Base-by-base conservation (phyloP, 2,329 filamentous ascomycete genomes). In the Microdochium nivale region DNA sequence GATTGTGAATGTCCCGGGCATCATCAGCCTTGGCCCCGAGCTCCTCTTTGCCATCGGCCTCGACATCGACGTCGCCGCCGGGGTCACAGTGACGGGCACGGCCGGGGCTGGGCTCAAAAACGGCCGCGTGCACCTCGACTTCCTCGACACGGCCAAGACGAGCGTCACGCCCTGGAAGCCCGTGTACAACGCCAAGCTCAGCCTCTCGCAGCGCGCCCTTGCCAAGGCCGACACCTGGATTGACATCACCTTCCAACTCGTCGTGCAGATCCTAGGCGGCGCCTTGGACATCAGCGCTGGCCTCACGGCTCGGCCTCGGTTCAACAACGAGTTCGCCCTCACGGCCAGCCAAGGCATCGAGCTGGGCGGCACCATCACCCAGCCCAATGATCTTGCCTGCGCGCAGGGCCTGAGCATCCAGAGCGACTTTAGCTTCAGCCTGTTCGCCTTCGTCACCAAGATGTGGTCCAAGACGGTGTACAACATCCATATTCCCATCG, bases 171-270 rank as follows among this genome's bases (percentile, higher is more conserved):
- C 54, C 43, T 59, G 25, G 54, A 58, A 68, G 43, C 65, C 65
- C 1, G 58, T 69, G 16, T 68, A 68, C 54, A 54, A 53, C 3
- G 66, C 62, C 7, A 57, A 55, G 11, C 53, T 68, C n/a, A 56
- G 56, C 24, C 54, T 67, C 25, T 58, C 52, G 0, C 51, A 62
- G 54, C 53, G 55, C 50, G 60, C 56, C 3, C 33, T 47, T 16
- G 55, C 57, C n/a, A 52, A 43, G 4, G 56, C 61, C 8, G 58
- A 60, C 51, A 58, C 62, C 16, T 64, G 56, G 50, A 50, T 60
- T 47, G 55, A 61, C 27, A 53, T 56, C 44, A 46, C 51, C 8
- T 32, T 62, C 10, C 57, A 57, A 51, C 55, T 64, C 14, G 56
- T 48, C 21, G 59, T 61, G 44, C 47, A 56, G 49, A 53, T 64